phyloP scores from a whole-genome alignment of 805 yeast species.

The Saccharomycopsis oosterbeekiorum region DNA sequence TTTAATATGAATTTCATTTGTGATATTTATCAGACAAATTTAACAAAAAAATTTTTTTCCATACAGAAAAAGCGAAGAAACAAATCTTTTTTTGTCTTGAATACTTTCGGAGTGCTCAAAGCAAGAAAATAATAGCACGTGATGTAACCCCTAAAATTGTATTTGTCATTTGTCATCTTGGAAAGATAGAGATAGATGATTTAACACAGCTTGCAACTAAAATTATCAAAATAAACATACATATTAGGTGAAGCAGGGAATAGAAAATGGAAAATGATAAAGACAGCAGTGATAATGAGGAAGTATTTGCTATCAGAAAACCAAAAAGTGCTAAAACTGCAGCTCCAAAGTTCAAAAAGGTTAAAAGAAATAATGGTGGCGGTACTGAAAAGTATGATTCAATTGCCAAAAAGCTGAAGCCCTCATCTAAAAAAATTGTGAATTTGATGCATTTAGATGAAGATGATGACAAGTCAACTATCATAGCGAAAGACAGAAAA shows the following conservation, averaged over 20 bases:
- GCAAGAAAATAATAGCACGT: too few species aligned
- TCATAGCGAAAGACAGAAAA: neutral
- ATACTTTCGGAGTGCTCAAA: too few species aligned
- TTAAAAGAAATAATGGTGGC: neutral
- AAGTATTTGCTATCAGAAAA: neutral
- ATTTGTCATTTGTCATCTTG: too few species aligned
- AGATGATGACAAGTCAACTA: conserved; percentile 2
- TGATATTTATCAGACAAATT: too few species aligned
- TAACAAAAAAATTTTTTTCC: too few species aligned
- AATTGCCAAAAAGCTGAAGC: neutral
- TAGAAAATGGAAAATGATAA: neutral
- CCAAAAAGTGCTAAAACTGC: neutral
- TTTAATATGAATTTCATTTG: too few species aligned
- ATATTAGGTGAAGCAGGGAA: neutral
- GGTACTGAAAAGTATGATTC: neutral
- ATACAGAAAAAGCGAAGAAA: too few species aligned
- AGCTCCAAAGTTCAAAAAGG: neutral
- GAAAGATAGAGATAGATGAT: too few species aligned
- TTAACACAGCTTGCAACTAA: neutral
- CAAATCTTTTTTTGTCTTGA: too few species aligned
- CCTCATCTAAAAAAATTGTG: conserved; percentile 6
- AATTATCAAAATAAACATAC: neutral
- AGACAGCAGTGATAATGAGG: neutral
- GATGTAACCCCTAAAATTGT: too few species aligned
- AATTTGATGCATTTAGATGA: conserved; percentile 9